phyloP scores from a whole-genome alignment of 208 protist species.

The Sergeia podlipaevii region DNA sequence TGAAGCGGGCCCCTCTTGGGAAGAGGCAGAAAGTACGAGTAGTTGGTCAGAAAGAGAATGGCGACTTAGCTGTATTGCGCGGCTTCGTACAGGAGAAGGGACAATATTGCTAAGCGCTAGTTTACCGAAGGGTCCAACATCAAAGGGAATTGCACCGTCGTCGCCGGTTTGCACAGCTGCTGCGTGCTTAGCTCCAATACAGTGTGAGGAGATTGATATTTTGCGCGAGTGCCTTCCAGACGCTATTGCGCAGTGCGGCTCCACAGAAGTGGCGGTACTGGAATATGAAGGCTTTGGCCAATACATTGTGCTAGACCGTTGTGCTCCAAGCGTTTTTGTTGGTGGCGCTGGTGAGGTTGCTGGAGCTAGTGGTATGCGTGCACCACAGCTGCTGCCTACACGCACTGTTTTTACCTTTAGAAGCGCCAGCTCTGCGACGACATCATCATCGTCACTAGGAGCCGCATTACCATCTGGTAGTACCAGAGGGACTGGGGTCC shows the following conservation, averaged over 20 bases:
- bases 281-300: conserved; percentile 67
- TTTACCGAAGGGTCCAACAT: too few relatives aligned
- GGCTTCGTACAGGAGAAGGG: too few relatives aligned
- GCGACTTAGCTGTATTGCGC: too few relatives aligned
- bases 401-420: background rate
- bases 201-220: conserved; percentile 42
- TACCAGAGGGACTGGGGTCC: too few relatives aligned
- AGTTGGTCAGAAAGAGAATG: too few relatives aligned
- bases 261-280: conserved; percentile 34
- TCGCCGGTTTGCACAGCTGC: too few relatives aligned
- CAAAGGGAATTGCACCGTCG: too few relatives aligned
- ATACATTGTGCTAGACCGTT: conserved; percentile 52
- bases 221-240: conserved; percentile 57
- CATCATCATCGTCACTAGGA: background rate
- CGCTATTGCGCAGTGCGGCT: conserved; percentile 33
- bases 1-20: too few relatives aligned
- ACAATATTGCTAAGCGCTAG: too few relatives aligned
- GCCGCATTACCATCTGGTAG: background rate
- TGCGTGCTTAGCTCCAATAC: background rate
- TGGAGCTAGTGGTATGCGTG: conserved; percentile 9
- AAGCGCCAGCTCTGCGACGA: conserved; percentile 1
- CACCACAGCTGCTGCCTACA: background rate
- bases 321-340: background rate
- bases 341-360: background rate
- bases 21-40: too few relatives aligned